Conservation (phyloP, 2,329 filamentous ascomycete species). For the Anthostomella pinea region DNA sequence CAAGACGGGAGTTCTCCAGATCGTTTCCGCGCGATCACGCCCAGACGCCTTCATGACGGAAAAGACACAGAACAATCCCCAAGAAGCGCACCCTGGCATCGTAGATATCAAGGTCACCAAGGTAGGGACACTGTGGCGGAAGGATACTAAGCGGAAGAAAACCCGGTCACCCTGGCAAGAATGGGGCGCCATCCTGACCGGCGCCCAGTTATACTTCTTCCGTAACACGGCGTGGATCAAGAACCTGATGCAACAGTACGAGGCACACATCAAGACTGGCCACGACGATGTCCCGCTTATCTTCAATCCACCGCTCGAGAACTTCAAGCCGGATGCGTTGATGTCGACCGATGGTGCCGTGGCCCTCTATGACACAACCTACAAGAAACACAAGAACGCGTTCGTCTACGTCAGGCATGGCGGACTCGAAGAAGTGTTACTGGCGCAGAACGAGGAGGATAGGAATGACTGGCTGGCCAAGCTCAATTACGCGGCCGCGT, state of each 20-base stretch:
- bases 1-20: constrained; percentile 87
- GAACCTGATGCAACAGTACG: constrained; percentile 82
- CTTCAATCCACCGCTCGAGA: constrained; percentile 84
- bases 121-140: constrained; percentile 91
- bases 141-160: constrained; percentile 90
- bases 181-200: constrained; percentile 94
- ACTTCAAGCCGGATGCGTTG: constrained; percentile 90
- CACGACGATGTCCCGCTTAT: constrained; percentile 74
- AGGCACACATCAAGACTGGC: constrained; percentile 74
- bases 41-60: constrained; percentile 95
- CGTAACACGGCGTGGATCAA: constrained; percentile 92
- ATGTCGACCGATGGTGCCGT: constrained; percentile 94
- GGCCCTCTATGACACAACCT: constrained; percentile 78
- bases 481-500: constrained; percentile 93
- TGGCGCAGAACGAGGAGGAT: constrained; percentile 86
- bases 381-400: constrained; percentile 94
- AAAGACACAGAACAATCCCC: constrained; percentile 77
- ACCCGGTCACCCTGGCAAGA: constrained; percentile 96
- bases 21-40: constrained; percentile 87
- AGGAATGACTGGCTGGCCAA: constrained; percentile 97
- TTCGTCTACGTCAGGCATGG: constrained; percentile 88
- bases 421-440: constrained; percentile 82
- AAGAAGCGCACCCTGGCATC: constrained; percentile 84
- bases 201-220: constrained; percentile 97
- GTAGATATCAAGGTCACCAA: constrained; percentile 98